Percentiles rank a stretch among this genome's conserved stretches.
These are phyloP conservation scores for Hericium alpestre DNA, from an alignment of 768 basidiomycete genomes.

Conservation along the genomic window DNA sequence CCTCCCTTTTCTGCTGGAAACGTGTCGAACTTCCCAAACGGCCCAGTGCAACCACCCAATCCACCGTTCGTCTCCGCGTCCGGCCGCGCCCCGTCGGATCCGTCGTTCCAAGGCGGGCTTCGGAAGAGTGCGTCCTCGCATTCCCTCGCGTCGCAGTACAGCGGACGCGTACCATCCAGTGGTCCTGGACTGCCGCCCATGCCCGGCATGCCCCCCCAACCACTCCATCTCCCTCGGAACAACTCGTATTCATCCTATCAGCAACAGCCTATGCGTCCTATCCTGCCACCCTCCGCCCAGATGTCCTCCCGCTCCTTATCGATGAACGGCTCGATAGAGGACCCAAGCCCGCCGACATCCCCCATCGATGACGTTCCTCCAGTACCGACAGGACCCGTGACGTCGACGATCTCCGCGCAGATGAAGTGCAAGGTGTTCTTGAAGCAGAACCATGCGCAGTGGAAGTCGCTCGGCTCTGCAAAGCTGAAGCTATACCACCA, in stretches of 20 bases:
- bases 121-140: conserved; percentile 49
- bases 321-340: conserved; percentile 43
- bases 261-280: conserved; percentile 35
- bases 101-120: conserved; percentile 21
- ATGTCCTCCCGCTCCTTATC: conserved; percentile 41
- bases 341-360: conserved; percentile 78
- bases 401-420: conserved; percentile 70
- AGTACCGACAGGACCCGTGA: conserved; percentile 52
- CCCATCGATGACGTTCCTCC: conserved; percentile 47
- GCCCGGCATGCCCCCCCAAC: conserved; percentile 23
- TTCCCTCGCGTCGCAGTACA: conserved; percentile 44
- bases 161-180: conserved; percentile 19
- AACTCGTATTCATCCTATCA: conserved; percentile 20
- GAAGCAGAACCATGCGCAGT: conserved; percentile 92
- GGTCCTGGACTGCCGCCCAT: conserved; percentile 24
- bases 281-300: conserved; percentile 53
- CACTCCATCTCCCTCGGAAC: conserved; percentile 15
- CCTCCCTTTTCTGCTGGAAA: not conserved
- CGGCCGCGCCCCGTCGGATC: conserved; percentile 17
- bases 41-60: conserved; percentile 4
- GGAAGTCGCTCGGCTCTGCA: conserved; percentile 89
- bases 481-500: conserved; percentile 81
- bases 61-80: conserved; percentile 5
- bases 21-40: not conserved
- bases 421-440: conserved; percentile 99